phyloP scores from a whole-genome alignment of 139 green algal species.

The Volvox africanus region DNA sequence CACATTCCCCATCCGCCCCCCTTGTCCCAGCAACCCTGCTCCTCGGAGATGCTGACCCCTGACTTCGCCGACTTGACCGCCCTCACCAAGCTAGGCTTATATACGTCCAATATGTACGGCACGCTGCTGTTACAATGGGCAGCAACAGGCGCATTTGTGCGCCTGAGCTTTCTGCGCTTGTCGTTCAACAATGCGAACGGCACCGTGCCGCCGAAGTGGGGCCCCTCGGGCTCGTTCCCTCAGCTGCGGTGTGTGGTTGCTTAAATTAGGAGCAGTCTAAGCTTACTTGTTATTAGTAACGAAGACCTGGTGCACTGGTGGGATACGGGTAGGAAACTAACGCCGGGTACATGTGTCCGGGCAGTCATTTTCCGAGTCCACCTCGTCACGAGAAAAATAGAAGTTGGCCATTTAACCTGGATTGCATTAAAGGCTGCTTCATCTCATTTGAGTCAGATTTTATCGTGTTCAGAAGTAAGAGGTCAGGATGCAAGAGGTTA shows the following conservation, averaged over 20 bases:
- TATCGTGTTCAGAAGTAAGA: too few species aligned
- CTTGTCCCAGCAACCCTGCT: slow-evolving; percentile 26
- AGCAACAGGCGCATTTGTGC: not conserved
- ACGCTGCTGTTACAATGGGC: slow-evolving; percentile 28
- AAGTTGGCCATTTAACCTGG: too few species aligned
- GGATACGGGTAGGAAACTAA: too few species aligned
- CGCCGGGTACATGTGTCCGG: too few species aligned
- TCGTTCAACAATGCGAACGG: slow-evolving; percentile 54
- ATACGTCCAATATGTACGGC: slow-evolving; percentile 36
- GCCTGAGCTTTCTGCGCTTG: slow-evolving; percentile 45
- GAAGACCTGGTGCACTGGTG: too few species aligned
- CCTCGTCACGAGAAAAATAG: too few species aligned
- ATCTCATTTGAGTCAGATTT: too few species aligned
- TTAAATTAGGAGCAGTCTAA: not conserved
- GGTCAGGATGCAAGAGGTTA: too few species aligned
- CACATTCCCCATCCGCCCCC: too few species aligned
- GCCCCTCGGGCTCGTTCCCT: slow-evolving; percentile 29
- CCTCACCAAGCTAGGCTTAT: slow-evolving; percentile 43
- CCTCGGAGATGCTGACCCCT: not conserved
- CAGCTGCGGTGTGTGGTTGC: slow-evolving; percentile 18
- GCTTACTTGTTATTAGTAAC: too few species aligned
- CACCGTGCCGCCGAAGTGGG: slow-evolving; percentile 51
- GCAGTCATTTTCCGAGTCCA: too few species aligned
- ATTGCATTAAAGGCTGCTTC: too few species aligned
- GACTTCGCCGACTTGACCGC: not conserved